Base-by-base conservation (phyloP, 495 filamentous ascomycete species). In the Aspergillus kassunensis region DNA sequence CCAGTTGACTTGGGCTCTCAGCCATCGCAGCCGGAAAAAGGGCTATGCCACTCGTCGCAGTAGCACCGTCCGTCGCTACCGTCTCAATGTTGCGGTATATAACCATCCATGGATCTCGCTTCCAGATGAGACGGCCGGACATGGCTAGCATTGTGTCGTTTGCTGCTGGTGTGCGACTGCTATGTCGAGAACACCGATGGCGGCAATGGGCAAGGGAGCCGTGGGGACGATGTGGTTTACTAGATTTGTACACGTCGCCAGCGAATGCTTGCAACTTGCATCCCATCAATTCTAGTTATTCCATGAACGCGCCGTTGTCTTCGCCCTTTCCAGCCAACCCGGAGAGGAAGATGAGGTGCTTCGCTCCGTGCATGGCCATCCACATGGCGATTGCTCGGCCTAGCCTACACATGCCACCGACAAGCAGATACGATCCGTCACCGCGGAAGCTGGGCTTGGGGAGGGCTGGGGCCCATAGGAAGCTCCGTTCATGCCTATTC, bases 321-420 rank as follows among this genome's bases (percentile, higher is more conserved):
- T 13, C 0, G 20, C 8, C 2, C 9, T 25, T 21, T n/a, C 21
- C 13, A 47, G 54, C 19, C 43, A 62, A 40, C 12, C 67, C 58
- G 3, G 64, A 69, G 5, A 72, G 49, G 12, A 83, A 74, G 9
- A 83, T 69, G 5, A 88, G 51, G 40, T 78, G 63, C 23, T 68
- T 65, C 6, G 83, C 85, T 2, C 82, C 82, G 21, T 72, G 69
- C 15, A 67, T 56, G 3, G 74, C 76, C 77, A 88, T 79, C 77
- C 77, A 84, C 0, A 61, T 68, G 0, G 81, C 60, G 43, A 86
- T 65, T 18, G 74, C 68, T 42, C 75, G 67, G 12, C 83, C 83
- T 0, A 88, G 63, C 25, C 83, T 84, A 9, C 83, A 82, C 0
- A 79, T 51, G 0, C 74, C 77, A 5, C 77, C 78, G 3, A 71